phyloP scores from a whole-genome alignment of 257 asterid species.

The Datura wrightii region DNA sequence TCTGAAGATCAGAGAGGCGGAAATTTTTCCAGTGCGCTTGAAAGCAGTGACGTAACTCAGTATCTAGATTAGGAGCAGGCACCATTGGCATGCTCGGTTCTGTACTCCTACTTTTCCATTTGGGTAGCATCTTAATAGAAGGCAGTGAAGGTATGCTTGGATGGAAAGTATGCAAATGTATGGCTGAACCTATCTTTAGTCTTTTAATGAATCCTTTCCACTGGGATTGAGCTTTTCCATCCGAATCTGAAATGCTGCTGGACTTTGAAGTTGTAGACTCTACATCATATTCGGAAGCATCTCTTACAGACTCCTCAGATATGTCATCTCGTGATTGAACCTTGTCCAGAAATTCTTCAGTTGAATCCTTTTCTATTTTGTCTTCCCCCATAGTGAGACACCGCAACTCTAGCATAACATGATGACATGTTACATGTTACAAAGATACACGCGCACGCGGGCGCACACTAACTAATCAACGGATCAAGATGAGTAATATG shows the following conservation, averaged over 20 bases:
- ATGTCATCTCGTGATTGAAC: conserved; percentile 2
- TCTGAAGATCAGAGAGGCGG: conserved; percentile 30
- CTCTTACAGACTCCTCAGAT: background rate
- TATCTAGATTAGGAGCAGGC: conserved; percentile 27
- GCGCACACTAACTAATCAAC: background rate
- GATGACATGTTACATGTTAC: background rate
- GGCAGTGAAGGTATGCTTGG: conserved; percentile 31
- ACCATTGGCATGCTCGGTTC: conserved; percentile 17
- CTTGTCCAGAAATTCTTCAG: conserved; percentile 19
- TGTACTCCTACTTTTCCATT: conserved; percentile 27
- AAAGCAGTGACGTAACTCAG: conserved; percentile 30
- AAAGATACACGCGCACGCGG: background rate
- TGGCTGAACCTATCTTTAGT: conserved; percentile 17
- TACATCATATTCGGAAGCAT: background rate
- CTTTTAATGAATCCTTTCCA: conserved; percentile 35
- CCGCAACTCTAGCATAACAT: conserved; percentile 29
- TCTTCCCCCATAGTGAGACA: conserved; percentile 28
- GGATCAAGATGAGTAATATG: conserved; percentile 17
- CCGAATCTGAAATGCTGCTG: conserved; percentile 27
- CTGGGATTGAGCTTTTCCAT: conserved; percentile 29
- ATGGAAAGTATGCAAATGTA: conserved; percentile 33
- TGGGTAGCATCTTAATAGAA: conserved; percentile 28
- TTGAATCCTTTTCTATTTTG: conserved; percentile 6
- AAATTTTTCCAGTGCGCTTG: conserved; percentile 32
- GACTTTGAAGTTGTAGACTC: conserved; percentile 26